Evolutionary conservation across 139 green algal species (phyloP).

Genomic region (Micractinium sp.): DNA sequence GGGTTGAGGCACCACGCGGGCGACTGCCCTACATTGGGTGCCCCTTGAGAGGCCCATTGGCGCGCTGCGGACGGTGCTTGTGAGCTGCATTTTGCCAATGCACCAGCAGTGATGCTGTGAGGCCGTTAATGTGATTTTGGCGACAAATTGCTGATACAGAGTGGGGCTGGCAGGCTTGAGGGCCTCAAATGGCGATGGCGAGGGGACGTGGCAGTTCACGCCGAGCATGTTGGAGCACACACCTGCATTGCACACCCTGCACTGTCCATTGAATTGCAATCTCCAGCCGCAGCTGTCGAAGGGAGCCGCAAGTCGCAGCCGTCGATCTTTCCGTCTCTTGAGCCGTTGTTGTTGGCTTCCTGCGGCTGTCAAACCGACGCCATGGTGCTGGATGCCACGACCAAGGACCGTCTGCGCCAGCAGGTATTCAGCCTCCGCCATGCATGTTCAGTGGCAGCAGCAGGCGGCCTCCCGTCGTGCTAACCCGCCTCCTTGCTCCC

Average conservation of each 20-base stretch:
- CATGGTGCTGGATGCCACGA: constrained; percentile 28
- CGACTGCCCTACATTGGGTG: not conserved
- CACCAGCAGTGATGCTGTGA: no score
- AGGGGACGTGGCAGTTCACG: no score
- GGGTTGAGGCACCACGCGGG: not conserved
- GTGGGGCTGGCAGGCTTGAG: no score
- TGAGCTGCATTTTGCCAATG: not conserved
- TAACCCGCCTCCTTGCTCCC: not conserved
- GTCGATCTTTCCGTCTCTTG: not conserved
- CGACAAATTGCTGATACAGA: no score
- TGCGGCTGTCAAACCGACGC: not conserved
- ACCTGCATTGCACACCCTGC: no score
- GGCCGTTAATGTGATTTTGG: no score
- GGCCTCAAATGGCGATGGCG: no score
- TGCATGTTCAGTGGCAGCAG: not conserved
- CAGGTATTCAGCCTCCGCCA: not conserved
- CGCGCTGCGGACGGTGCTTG: not conserved
- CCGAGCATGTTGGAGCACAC: no score
- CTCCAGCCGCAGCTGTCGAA: not conserved
- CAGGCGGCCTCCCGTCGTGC: not conserved
- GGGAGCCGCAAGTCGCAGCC: not conserved
- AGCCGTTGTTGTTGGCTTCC: not conserved
- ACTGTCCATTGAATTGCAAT: no score
- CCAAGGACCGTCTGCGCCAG: constrained; percentile 30
- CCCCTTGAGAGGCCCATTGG: not conserved